phyloP scores from a whole-genome alignment of 495 filamentous ascomycete species.

The Penicillium malachiteum region DNA sequence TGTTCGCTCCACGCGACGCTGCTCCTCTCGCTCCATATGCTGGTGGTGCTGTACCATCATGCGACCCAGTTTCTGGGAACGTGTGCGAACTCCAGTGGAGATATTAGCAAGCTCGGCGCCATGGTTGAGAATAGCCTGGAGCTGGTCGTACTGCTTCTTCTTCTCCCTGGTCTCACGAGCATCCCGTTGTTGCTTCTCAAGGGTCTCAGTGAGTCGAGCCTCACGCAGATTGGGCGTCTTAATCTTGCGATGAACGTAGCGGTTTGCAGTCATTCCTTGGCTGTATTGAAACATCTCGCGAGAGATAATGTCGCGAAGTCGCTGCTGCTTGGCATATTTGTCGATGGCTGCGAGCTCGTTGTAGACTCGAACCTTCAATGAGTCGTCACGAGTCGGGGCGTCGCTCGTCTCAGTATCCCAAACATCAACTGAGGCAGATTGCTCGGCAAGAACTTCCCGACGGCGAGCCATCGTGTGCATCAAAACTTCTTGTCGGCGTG shows the following conservation, averaged over 20 bases:
- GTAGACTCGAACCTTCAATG: conserved; percentile 81
- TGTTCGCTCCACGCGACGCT: conserved; percentile 93
- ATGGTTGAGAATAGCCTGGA: conserved; percentile 70
- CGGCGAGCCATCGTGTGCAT: conserved; percentile 72
- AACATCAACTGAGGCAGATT: conserved; percentile 77
- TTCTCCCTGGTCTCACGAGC: conserved; percentile 90
- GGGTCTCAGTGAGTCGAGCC: conserved; percentile 93
- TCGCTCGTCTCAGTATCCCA: conserved; percentile 79
- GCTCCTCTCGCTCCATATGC: conserved; percentile 98
- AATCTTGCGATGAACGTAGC: conserved; percentile 81
- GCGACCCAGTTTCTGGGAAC: conserved; percentile 80
- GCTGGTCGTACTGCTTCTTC: conserved; percentile 90
- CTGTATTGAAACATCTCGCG: conserved; percentile 89
- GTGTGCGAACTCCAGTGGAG: conserved; percentile 54
- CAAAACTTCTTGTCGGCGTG: not conserved
- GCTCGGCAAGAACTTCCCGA: conserved; percentile 74
- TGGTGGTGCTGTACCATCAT: conserved; percentile 86
- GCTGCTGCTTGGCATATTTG: conserved; percentile 79
- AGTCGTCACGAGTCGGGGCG: conserved; percentile 69
- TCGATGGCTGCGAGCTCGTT: conserved; percentile 90
- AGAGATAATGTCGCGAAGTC: conserved; percentile 78
- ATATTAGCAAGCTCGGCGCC: conserved; percentile 62
- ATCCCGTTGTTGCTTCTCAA: conserved; percentile 97
- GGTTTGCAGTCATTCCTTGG: conserved; percentile 93
- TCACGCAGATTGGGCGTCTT: conserved; percentile 97